These are phyloP conservation scores for Cordia subcordata DNA, from an alignment of 257 asterid genomes.

Conservation along the genomic window DNA sequence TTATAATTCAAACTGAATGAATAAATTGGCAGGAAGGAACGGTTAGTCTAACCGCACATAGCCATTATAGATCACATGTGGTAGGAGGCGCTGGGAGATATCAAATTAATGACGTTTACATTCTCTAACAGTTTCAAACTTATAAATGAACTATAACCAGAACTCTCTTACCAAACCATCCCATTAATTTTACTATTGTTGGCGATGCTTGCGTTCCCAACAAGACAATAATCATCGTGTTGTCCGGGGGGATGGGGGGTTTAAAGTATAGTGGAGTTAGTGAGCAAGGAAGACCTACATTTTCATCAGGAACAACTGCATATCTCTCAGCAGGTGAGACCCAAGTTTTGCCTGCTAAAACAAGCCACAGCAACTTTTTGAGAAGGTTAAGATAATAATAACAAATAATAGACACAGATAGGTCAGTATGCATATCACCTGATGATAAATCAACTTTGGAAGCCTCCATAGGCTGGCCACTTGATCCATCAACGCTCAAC, in stretches of 20 bases:
- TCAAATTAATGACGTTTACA: too few relatives aligned
- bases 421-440: neutral
- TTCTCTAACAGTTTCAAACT: too few relatives aligned
- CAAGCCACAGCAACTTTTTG: neutral
- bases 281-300: conserved; percentile 35
- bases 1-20: neutral
- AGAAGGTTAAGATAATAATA: neutral
- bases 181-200: too few relatives aligned
- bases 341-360: conserved; percentile 57
- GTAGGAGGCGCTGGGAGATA: too few relatives aligned
- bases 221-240: neutral
- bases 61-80: too few relatives aligned
- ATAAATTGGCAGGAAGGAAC: too few relatives aligned
- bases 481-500: conserved; percentile 76
- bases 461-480: conserved; percentile 68
- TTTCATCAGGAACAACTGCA: conserved; percentile 85
- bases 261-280: neutral
- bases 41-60: too few relatives aligned
- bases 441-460: conserved; percentile 64
- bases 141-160: too few relatives aligned
- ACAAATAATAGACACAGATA: neutral
- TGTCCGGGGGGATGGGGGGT: neutral
- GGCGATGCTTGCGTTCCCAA: too few relatives aligned
- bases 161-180: too few relatives aligned
- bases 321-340: conserved; percentile 89